Percentiles rank a stretch among this genome's conserved stretches.
These are phyloP conservation scores for Termitomyces sp. DNA, from an alignment of 768 basidiomycete genomes.

Conservation along the genomic window DNA sequence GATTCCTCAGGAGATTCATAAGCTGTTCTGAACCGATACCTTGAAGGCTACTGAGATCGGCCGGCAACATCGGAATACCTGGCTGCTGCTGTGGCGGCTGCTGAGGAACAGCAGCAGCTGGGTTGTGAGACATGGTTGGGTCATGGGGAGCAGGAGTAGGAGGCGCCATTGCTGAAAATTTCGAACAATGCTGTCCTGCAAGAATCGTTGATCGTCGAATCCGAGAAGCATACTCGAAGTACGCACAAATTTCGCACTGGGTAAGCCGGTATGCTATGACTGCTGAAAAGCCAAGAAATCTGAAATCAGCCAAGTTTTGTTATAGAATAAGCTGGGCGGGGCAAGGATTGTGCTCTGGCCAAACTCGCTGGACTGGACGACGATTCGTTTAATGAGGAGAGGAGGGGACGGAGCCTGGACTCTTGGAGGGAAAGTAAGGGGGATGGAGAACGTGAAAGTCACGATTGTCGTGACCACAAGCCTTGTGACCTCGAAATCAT, in stretches of 20 bases:
- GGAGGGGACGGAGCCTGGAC: constrained; percentile 2
- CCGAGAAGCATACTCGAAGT: background rate
- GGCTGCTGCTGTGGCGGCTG: constrained; percentile 22
- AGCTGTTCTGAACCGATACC: constrained; percentile 46
- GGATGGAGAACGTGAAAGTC: constrained; percentile 23
- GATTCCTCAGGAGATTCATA: constrained; percentile 49
- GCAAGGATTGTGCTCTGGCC: background rate
- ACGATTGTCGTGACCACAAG: constrained; percentile 24
- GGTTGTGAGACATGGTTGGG: constrained; percentile 30
- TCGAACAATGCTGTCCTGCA: background rate
- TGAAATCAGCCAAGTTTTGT: background rate
- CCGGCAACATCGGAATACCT: constrained; percentile 21
- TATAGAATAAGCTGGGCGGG: background rate
- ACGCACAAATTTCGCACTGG: background rate
- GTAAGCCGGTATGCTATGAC: background rate
- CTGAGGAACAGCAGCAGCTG: constrained; percentile 20
- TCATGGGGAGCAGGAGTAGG: constrained; percentile 31
- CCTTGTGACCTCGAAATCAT: constrained; percentile 24
- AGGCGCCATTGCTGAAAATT: constrained; percentile 28
- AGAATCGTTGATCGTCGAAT: background rate
- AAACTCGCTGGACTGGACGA: background rate
- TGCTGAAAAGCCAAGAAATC: background rate
- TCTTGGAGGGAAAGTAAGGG: constrained; percentile 11
- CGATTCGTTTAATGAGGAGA: background rate
- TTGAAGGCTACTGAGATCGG: constrained; percentile 25